Conservation (phyloP, 495 filamentous ascomycete genomes). For the Patellaria atrata region DNA sequence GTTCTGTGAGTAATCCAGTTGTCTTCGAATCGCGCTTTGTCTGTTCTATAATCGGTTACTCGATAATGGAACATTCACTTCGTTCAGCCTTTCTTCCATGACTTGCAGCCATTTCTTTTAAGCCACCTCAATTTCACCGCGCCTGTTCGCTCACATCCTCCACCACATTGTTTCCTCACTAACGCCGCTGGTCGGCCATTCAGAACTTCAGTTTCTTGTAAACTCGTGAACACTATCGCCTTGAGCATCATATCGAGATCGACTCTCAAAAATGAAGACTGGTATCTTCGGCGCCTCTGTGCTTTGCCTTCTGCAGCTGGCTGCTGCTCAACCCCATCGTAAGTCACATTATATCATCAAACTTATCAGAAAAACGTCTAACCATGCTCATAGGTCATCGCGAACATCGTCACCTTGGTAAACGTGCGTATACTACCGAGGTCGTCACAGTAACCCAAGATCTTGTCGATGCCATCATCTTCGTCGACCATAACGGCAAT, state of each 20-base stretch:
- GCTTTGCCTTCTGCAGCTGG: slow-evolving; percentile 23
- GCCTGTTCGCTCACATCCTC: background rate
- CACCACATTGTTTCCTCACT: slow-evolving; percentile 2
- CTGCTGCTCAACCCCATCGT: slow-evolving; percentile 33
- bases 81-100: no score
- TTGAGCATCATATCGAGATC: slow-evolving; percentile 4
- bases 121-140: no score
- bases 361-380: background rate
- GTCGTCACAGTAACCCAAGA: slow-evolving; percentile 24
- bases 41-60: no score
- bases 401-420: slow-evolving; percentile 18
- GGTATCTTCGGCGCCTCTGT: slow-evolving; percentile 18
- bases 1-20: no score
- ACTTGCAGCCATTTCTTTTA: no score
- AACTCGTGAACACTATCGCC: background rate
- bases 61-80: no score
- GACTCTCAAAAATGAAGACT: slow-evolving; percentile 29
- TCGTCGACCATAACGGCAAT: slow-evolving; percentile 48
- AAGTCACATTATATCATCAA: slow-evolving; percentile 9
- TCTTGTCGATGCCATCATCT: slow-evolving; percentile 40
- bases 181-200: slow-evolving; percentile 12
- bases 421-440: slow-evolving; percentile 27
- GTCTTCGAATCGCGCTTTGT: no score
- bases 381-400: background rate
- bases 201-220: background rate